Evolutionary conservation across 2,329 filamentous ascomycete species (phyloP), one percentile per base, ranked within the genome.

Genomic region (Pseudocercospora ulei): DNA sequence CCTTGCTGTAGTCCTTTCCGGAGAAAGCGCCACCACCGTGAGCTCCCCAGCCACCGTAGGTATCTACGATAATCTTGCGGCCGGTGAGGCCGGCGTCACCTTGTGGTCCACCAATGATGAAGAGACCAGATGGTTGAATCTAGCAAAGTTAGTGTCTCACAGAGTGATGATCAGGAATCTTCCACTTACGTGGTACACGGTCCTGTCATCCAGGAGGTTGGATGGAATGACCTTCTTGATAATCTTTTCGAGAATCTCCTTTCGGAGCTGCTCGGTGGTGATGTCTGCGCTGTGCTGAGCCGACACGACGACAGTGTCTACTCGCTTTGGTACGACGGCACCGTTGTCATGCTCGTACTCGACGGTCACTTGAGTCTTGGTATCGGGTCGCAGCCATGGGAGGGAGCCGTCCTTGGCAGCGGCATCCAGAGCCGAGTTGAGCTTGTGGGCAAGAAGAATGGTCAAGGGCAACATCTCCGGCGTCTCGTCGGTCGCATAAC

Each of bases 1-100:
- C 90, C 78, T 98, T 98, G 76, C 86, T 95, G 79, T 95, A 98
- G 68, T 98, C 90, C 81, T 98, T 98, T 62, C 90, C 90, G 60
- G 90, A 96, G 82, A 98, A 98, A 67, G 90, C 90, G 81, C 90
- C 90, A 75, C 90, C 90, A 75, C 90, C 90, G 76, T 98, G 90
- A 58, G 90, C 90, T 72, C 90, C 90, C 90, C 90, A 96, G 61
- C 90, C 90, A 73, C 90, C 90, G 72, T 98, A 98, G 66, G 90
- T 96, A 72, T 98, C 90, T 65, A 98, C 90, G 54, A 95, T 82
- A 77, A 98, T 98, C 80, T 98, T 98, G 62, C 90, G 87, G 66
- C 90, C 90, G 51, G 90, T 98, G 52, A 98, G 76, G 77, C 90
- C 90, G 59, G 90, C 90, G 60, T 98, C 90, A 78, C 90, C 90